Conservation (phyloP, 2,329 filamentous ascomycete genomes). For the Xylaria sp. region DNA sequence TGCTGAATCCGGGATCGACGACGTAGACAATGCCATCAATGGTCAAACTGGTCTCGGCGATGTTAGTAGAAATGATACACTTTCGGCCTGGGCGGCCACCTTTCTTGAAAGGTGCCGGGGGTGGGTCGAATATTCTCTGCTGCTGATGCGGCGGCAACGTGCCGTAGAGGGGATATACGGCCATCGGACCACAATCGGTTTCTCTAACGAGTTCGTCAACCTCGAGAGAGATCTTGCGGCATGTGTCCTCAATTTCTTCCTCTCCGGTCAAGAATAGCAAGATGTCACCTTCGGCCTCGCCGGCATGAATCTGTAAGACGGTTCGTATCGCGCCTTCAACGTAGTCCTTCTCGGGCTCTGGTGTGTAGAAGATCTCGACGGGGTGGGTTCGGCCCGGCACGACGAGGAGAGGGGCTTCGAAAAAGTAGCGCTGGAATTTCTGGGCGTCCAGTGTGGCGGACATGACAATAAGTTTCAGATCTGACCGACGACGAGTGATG, state of each 20-base stretch:
- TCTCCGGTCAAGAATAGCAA: constrained; percentile 95
- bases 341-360: constrained; percentile 94
- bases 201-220: constrained; percentile 91
- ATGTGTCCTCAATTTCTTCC: constrained; percentile 97
- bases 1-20: constrained; percentile 98
- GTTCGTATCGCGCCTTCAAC: constrained; percentile 94
- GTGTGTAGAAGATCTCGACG: constrained; percentile 98
- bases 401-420: constrained; percentile 88
- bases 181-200: constrained; percentile 86
- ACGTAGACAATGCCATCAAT: constrained; percentile 99
- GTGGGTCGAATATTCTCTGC: constrained; percentile 91
- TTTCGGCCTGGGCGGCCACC: constrained; percentile 91
- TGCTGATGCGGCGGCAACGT: constrained; percentile 91
- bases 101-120: constrained; percentile 72
- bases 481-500: constrained; percentile 77
- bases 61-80: constrained; percentile 93
- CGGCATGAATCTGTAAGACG: constrained; percentile 94
- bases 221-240: constrained; percentile 88
- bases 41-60: constrained; percentile 95
- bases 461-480: constrained; percentile 99
- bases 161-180: constrained; percentile 92
- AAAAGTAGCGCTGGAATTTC: constrained; percentile 98
- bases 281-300: constrained; percentile 90
- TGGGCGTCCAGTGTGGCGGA: constrained; percentile 96
- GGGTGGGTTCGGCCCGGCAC: constrained; percentile 95